Base-by-base conservation (phyloP, 1,139 yeast genomes). In the Protomyces arabidopsidicola region DNA sequence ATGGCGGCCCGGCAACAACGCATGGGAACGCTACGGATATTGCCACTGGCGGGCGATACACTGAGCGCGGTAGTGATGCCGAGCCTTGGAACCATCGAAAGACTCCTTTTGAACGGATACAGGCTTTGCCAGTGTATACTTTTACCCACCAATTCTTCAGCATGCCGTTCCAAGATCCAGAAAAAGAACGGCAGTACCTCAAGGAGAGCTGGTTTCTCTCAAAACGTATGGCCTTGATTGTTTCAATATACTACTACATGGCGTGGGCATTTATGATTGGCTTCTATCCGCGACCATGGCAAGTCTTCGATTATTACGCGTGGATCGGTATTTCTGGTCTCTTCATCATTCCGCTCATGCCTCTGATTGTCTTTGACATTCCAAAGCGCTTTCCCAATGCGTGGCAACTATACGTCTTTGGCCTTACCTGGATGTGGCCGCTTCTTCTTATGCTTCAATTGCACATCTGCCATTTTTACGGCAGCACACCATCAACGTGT, bases 341-440 rank as follows among this genome's bases (percentile, higher is more conserved):
- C n/a, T 45, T 45, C 18, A 55, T 60, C 27, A 16, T 53, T 3
- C 63, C 63, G 8, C 53, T 60, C 1, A 34, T 48, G 14, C 58
- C 58, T 10, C 48, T 51, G 4, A 24, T 45, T 14, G n/a, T 53
- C 16, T 45, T 45, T 14, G 58, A 60, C 42, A 48, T 36, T 3
- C 63, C 63, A 2, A 36, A 36, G n/a, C 39, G 58, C 18, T 48
- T n/a, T 45, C 53, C 58, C 4, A 22, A 31, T 39, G 10, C 36
- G 14, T 60, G 63, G 63, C 48, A 53, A 45, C 20, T 53, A 16
- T 60, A 35, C n/a, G 16, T 54, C 10, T 53, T 53, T 14, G 38
- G 20, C n/a, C 38, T 45, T 8, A 53, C 63, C 10, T 60, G 63
- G 63, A 24, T 36, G 18, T 60, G 63, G 63, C 39, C 63, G 12